Conservation (phyloP, 2,329 filamentous ascomycete species). For the Fusarium sp. region DNA sequence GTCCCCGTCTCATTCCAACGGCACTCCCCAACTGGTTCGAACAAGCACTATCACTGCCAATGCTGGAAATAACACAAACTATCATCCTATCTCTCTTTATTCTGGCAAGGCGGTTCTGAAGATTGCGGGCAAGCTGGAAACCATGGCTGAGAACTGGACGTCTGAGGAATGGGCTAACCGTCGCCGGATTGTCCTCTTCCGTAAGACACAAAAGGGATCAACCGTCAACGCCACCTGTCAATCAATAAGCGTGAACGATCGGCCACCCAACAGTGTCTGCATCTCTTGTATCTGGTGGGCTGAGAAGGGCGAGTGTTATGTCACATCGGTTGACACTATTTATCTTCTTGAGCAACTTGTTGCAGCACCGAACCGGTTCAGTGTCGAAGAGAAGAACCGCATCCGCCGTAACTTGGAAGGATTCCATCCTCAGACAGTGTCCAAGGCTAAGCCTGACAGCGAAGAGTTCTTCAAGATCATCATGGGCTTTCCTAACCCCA, state of each 20-base stretch:
- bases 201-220: constrained; percentile 82
- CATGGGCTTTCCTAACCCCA: constrained; percentile 95
- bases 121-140: constrained; percentile 85
- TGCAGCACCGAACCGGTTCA: constrained; percentile 80
- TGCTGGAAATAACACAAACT: constrained; percentile 59
- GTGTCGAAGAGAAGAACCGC: constrained; percentile 97
- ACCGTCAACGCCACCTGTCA: constrained; percentile 85
- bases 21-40: constrained; percentile 64
- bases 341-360: constrained; percentile 93
- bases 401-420: constrained; percentile 96
- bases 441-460: constrained; percentile 90
- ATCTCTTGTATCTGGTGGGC: constrained; percentile 99
- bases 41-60: constrained; percentile 66
- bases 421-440: constrained; percentile 91
- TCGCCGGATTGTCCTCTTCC: constrained; percentile 89
- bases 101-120: constrained; percentile 87
- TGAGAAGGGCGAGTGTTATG: constrained; percentile 89
- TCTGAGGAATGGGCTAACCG: constrained; percentile 83
- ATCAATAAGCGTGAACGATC: constrained; percentile 81
- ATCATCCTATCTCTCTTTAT: constrained; percentile 85
- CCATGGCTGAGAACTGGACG: constrained; percentile 87
- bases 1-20: constrained; percentile 51
- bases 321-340: constrained; percentile 97
- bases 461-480: constrained; percentile 99
- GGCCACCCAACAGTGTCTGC: constrained; percentile 86